Evolutionary conservation across 176 grass and related monocot genomes (phyloP).

Genomic region (Oryza nivara): DNA sequence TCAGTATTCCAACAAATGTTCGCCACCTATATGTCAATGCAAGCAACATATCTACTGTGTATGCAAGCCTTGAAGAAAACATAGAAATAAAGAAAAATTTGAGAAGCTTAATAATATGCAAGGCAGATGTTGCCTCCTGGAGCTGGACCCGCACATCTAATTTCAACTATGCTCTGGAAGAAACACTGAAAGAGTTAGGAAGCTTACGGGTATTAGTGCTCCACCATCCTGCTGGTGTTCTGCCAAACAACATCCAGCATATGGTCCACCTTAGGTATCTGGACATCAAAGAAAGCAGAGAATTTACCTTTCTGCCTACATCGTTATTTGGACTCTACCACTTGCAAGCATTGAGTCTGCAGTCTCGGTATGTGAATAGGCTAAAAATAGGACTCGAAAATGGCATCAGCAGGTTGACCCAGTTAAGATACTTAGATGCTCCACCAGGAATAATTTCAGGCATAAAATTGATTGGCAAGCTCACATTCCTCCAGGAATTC

Average conservation of each 20-base stretch:
- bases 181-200: slow-evolving; percentile 23
- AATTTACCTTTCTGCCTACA: slow-evolving; percentile 3
- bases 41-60: slow-evolving; percentile 26
- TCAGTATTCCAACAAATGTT: slow-evolving; percentile 30
- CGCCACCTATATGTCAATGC: slow-evolving; percentile 53
- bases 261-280: slow-evolving; percentile 54
- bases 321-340: slow-evolving; percentile 55
- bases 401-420: slow-evolving; percentile 37
- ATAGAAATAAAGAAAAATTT: slow-evolving; percentile 40
- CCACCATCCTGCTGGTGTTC: slow-evolving; percentile 21
- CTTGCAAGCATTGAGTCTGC: slow-evolving; percentile 34
- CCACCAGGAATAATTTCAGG: too few relatives aligned
- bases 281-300: slow-evolving; percentile 5
- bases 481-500: too few relatives aligned
- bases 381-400: slow-evolving; percentile 7
- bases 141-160: neutral
- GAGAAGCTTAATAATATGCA: slow-evolving; percentile 51
- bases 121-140: neutral
- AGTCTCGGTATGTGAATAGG: neutral
- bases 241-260: slow-evolving; percentile 32
- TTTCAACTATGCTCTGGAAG: slow-evolving; percentile 32
- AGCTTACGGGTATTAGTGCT: slow-evolving; percentile 45
- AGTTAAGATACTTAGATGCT: slow-evolving; percentile 31
- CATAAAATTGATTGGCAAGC: too few relatives aligned
- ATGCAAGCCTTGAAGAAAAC: slow-evolving; percentile 1